A percentile compares a stretch with the other conserved stretches of the same genome.
Evolutionary conservation across 2,329 filamentous ascomycete species (phyloP).

Genomic region (Moelleriella libera): DNA sequence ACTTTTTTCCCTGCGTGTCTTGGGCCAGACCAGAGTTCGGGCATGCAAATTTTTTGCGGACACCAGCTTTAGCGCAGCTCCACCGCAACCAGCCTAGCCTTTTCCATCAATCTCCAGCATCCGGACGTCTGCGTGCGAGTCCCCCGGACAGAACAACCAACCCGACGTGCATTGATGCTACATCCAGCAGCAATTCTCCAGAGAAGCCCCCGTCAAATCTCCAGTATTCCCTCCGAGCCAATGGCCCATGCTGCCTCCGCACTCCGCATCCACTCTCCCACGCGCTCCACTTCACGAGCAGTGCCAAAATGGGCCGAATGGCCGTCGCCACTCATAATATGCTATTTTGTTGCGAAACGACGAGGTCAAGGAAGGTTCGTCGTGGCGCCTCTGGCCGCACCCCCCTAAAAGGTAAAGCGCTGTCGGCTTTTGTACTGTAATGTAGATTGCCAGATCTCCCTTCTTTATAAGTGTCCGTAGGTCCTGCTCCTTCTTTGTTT

Average conservation of each 20-base stretch:
- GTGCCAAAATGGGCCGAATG: slow-evolving; percentile 5
- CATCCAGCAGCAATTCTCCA: background rate
- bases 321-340: slow-evolving; percentile 2
- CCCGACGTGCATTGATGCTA: background rate
- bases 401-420: no score
- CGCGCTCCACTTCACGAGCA: background rate
- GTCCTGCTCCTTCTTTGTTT: no score
- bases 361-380: slow-evolving; percentile 1
- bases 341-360: background rate
- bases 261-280: slow-evolving; percentile 4
- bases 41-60: background rate
- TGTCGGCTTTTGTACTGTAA: no score
- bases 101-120: background rate
- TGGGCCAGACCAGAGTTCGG: background rate
- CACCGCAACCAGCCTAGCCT: slow-evolving; percentile 3
- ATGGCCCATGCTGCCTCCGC: slow-evolving; percentile 1
- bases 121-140: background rate
- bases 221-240: background rate
- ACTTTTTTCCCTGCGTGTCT: background rate
- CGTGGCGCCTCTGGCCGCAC: background rate
- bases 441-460: no score
- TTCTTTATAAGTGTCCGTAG: no score
- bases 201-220: background rate
- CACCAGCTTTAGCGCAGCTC: background rate
- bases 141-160: background rate